phyloP scores from a whole-genome alignment of 768 basidiomycete species.

The Suillus subluteus region DNA sequence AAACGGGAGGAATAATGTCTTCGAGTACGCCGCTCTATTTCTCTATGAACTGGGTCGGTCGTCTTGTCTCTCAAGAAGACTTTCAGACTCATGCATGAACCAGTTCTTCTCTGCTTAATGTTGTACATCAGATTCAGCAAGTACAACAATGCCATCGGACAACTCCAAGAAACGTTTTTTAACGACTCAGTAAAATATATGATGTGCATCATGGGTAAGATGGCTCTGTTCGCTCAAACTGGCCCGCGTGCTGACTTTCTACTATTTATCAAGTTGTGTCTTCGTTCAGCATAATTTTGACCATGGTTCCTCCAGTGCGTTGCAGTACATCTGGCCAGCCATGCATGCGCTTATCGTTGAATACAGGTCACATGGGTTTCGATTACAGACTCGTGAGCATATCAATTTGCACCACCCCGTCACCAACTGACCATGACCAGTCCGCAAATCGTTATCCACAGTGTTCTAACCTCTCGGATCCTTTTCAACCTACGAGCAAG shows the following conservation, averaged over 20 bases:
- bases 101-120: neutral
- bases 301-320: neutral
- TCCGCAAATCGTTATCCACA: neutral
- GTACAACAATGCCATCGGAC: neutral
- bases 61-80: neutral
- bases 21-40: neutral
- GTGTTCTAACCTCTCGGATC: neutral
- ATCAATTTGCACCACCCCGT: neutral
- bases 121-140: conserved; percentile 2
- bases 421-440: neutral
- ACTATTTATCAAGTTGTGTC: neutral
- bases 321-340: neutral
- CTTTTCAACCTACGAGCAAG: neutral
- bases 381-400: neutral
- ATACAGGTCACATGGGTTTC: neutral
- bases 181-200: neutral
- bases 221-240: neutral
- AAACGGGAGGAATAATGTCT: neutral
- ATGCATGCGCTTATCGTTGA: neutral
- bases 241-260: neutral
- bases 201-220: neutral
- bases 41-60: conserved; percentile 1
- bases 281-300: neutral
- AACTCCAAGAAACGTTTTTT: neutral
- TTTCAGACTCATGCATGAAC: neutral